phyloP scores from a whole-genome alignment of 164 flowering plant species.

The Platanus orientalis region DNA sequence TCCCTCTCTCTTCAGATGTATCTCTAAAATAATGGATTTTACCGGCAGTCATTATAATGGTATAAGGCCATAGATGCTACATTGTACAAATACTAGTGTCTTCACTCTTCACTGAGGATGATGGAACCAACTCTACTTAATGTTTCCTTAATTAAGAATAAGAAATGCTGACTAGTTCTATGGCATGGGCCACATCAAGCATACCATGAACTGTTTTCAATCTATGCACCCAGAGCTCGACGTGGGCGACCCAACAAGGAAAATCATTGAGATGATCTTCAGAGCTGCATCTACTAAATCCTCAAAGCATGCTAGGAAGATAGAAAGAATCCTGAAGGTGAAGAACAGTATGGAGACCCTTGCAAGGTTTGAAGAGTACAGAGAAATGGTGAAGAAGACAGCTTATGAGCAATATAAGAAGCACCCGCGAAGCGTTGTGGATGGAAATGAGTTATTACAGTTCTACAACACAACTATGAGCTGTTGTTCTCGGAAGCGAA shows the following conservation, averaged over 20 bases:
- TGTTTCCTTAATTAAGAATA: too few relatives aligned
- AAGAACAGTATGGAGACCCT: slow-evolving; percentile 33
- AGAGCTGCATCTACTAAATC: slow-evolving; percentile 23
- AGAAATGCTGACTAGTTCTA: too few relatives aligned
- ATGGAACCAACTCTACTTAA: too few relatives aligned
- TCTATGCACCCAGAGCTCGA: slow-evolving; percentile 26
- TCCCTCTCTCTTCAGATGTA: too few relatives aligned
- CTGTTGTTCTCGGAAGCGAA: slow-evolving; percentile 20
- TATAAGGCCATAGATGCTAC: too few relatives aligned
- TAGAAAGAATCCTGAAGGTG: slow-evolving; percentile 35
- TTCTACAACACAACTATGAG: slow-evolving; percentile 38
- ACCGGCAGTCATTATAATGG: too few relatives aligned
- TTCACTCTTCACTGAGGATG: too few relatives aligned
- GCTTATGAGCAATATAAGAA: slow-evolving; percentile 13
- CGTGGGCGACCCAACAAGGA: slow-evolving; percentile 46
- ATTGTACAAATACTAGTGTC: too few relatives aligned
- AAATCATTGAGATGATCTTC: slow-evolving; percentile 43
- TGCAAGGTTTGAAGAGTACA: slow-evolving; percentile 43
- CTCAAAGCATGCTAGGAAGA: slow-evolving; percentile 20
- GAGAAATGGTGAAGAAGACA: slow-evolving; percentile 41
- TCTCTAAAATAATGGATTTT: too few relatives aligned
- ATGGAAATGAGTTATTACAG: slow-evolving; percentile 46
- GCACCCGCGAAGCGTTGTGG: slow-evolving; percentile 42
- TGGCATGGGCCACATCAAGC: too few relatives aligned
- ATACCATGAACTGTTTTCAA: neutral